Percentiles rank a stretch among this genome's conserved stretches.
Evolutionary conservation across 2,329 filamentous ascomycete genomes (phyloP).

Genomic region (Aaosphaeria arxii): DNA sequence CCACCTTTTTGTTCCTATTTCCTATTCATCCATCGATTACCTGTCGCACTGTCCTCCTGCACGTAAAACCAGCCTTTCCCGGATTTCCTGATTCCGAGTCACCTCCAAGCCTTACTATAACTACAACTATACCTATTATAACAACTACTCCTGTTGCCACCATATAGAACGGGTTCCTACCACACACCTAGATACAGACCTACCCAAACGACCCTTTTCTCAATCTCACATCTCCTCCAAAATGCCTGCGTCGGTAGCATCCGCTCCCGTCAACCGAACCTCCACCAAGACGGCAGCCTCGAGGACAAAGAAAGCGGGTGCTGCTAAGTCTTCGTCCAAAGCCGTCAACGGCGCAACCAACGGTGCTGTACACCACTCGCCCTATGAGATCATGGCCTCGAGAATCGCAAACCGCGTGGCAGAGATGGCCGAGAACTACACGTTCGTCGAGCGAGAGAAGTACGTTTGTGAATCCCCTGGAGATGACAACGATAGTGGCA

Average conservation of each 20-base stretch:
- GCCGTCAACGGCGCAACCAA: conserved; percentile 24
- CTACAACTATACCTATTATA: too few relatives aligned
- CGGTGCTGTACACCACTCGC: conserved; percentile 31
- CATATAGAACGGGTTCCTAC: too few relatives aligned
- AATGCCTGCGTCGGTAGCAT: conserved; percentile 36
- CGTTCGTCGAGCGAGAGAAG: conserved; percentile 47
- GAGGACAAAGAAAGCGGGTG: conserved; percentile 26
- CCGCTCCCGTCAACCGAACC: conserved; percentile 30
- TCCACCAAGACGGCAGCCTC: conserved; percentile 26
- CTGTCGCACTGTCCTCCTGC: too few relatives aligned
- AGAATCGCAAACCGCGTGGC: conserved; percentile 51
- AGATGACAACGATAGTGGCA: not conserved
- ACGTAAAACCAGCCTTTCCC: too few relatives aligned
- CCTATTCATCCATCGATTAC: too few relatives aligned
- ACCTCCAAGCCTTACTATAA: too few relatives aligned
- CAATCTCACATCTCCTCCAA: conserved; percentile 3
- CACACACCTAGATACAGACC: too few relatives aligned
- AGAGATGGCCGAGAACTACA: conserved; percentile 53
- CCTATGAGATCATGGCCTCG: conserved; percentile 51
- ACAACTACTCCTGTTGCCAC: too few relatives aligned
- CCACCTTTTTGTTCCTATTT: too few relatives aligned
- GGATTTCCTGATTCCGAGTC: too few relatives aligned
- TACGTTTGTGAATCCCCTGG: conserved; percentile 12
- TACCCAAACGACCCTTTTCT: not conserved
- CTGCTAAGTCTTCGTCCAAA: conserved; percentile 18